Base-by-base conservation (phyloP, 116 monocot species). In the Iris pallida region DNA sequence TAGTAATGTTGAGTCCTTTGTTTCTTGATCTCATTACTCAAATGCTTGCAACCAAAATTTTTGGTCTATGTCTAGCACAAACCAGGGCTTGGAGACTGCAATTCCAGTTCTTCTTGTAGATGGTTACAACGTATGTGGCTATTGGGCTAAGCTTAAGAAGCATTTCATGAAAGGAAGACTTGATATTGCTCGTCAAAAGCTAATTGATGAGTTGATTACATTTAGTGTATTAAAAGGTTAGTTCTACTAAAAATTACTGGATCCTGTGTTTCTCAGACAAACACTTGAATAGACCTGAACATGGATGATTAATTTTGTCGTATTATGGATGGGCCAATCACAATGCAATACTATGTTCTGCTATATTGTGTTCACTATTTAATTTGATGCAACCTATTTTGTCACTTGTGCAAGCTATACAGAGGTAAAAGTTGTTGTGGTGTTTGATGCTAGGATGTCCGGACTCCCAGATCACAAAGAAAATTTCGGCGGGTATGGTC, bases 101-200 rank as follows among this genome's bases (percentile, higher is more conserved):
- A 68, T 85, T 63, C 96, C 91, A 17, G 89, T 96, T 69, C 76
- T 91, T 16, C 89, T 96, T 79, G 89, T 96, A 59, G 96, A 96
- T 81, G 96, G 91, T 16, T 96, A 96, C 59, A 96, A 92, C 79
- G 77, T 96, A 42, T 96, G 96, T 83, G 96, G 96, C 16, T 86
- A 86, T 68, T 96, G 96, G 96, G 76, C 83, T 53, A 92, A 89
- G 71, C 70, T 96, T 73, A 96, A 92, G 77, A 89, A 91, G 68
- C 83, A 96, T 82, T 96, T 96, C 61, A 85, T 77, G 72, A 86
- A 83, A 9, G 96, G 96, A 81, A 84, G 80, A 48, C 86, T 92
- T 76, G 88, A 79, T 68, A 73, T 78, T 77, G 89, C 96, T 66
- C 86, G 92, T 4, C 92, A 89, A 72, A 96, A 87, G 77, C 85